Conservation (phyloP, 2,329 filamentous ascomycete species). For the Zelopaecilomyces penicillatus region DNA sequence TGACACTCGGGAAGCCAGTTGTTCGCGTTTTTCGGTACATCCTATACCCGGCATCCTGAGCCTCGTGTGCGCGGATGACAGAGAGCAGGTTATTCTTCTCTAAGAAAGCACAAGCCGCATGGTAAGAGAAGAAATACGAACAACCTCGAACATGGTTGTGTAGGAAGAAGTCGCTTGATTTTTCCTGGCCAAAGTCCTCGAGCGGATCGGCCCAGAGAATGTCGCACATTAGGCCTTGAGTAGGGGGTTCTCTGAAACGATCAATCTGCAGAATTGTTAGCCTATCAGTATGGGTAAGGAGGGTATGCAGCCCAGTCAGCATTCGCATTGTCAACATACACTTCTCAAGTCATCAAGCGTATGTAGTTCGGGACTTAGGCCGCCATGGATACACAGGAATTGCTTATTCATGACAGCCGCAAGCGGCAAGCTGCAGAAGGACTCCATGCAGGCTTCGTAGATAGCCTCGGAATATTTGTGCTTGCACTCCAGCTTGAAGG, state of each 20-base stretch:
- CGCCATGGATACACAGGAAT: slow-evolving; percentile 96
- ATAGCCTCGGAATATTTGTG: slow-evolving; percentile 97
- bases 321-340: slow-evolving; percentile 39
- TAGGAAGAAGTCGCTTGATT: slow-evolving; percentile 93
- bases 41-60: slow-evolving; percentile 94
- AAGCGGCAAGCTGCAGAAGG: slow-evolving; percentile 87
- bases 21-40: slow-evolving; percentile 99
- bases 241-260: slow-evolving; percentile 93
- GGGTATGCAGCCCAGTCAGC: neutral
- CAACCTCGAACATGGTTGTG: slow-evolving; percentile 98
- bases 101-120: slow-evolving; percentile 90
- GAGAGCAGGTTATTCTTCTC: slow-evolving; percentile 99
- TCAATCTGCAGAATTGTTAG: slow-evolving; percentile 59
- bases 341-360: slow-evolving; percentile 89
- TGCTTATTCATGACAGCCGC: slow-evolving; percentile 99
- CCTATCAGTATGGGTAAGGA: neutral
- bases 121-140: slow-evolving; percentile 99
- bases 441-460: slow-evolving; percentile 97
- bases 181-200: slow-evolving; percentile 98
- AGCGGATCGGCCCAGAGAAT: slow-evolving; percentile 98
- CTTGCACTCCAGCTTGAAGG: slow-evolving; percentile 99
- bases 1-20: slow-evolving; percentile 96
- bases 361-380: slow-evolving; percentile 89
- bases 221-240: slow-evolving; percentile 97
- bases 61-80: slow-evolving; percentile 94